These are phyloP conservation scores for Fusarium mexicanum DNA, from an alignment of 2,329 filamentous ascomycete genomes.

Conservation along the genomic window DNA sequence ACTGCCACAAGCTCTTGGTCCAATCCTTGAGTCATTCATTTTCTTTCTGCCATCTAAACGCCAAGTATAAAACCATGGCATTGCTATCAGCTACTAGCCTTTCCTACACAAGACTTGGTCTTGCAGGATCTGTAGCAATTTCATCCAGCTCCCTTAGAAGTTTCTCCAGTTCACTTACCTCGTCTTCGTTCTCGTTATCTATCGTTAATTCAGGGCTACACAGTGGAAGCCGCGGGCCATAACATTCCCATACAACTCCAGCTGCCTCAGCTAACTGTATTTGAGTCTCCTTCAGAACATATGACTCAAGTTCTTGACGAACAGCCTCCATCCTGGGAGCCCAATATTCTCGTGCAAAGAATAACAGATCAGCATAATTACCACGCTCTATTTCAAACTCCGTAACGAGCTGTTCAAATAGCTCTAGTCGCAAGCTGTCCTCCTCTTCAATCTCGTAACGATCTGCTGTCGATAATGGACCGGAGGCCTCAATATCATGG, in stretches of 20 bases:
- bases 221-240: rapidly evolving
- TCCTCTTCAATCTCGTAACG: neutral
- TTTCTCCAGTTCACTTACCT: neutral
- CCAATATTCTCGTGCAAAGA: neutral
- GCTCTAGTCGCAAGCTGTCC: neutral
- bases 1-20: too few relatives aligned
- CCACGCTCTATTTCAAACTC: neutral
- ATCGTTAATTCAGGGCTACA: rapidly evolving
- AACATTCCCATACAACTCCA: neutral
- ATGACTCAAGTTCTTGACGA: rapidly evolving
- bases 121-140: neutral
- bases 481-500: rapidly evolving
- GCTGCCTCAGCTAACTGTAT: rapidly evolving
- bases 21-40: rapidly evolving
- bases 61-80: too few relatives aligned
- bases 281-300: neutral
- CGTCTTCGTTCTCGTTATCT: rapidly evolving
- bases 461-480: neutral
- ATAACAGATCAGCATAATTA: neutral
- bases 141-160: rapidly evolving
- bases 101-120: neutral
- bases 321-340: rapidly evolving
- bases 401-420: rapidly evolving
- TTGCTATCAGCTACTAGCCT: too few relatives aligned
- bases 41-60: neutral